Percentiles rank a stretch among this genome's conserved stretches.
These are phyloP conservation scores for Corylus heterophylla DNA, from an alignment of 306 rosid genomes.

Conservation along the genomic window DNA sequence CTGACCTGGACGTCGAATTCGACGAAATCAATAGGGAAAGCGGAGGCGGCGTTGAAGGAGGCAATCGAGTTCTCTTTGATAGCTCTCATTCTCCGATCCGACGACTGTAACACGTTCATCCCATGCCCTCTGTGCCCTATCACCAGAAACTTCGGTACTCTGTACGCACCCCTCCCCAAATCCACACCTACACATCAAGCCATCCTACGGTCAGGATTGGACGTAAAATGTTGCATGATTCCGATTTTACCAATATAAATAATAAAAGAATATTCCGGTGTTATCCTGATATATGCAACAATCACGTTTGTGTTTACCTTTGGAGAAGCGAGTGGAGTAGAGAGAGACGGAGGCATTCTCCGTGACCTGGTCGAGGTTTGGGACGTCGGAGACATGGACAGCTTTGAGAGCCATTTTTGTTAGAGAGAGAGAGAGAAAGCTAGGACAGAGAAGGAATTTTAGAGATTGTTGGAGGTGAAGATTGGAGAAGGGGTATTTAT, in stretches of 20 bases:
- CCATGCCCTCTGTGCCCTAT: conserved; percentile 62
- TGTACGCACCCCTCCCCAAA: conserved; percentile 29
- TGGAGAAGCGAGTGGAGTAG: conserved; percentile 34
- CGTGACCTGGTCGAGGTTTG: conserved; percentile 50
- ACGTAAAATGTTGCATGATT: too few relatives aligned
- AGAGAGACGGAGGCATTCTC: conserved; percentile 40
- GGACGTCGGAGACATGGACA: conserved; percentile 59
- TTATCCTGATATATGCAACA: too few relatives aligned
- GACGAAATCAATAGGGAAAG: conserved; percentile 47
- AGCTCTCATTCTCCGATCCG: conserved; percentile 48
- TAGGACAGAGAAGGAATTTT: background rate
- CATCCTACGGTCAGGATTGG: too few relatives aligned
- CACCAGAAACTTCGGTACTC: conserved; percentile 42
- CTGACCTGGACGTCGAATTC: conserved; percentile 65
- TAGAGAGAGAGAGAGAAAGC: background rate
- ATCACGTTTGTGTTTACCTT: conserved; percentile 18
- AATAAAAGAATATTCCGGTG: too few relatives aligned
- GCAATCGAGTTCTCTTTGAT: conserved; percentile 53
- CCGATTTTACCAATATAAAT: too few relatives aligned
- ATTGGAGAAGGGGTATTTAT: background rate
- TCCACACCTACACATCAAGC: conserved; percentile 34
- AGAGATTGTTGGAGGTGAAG: background rate
- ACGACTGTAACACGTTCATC: conserved; percentile 52
- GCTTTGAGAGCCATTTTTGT: conserved; percentile 49
- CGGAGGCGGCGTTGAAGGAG: conserved; percentile 52